Evolutionary conservation across 75 land plant genomes (phyloP).

Genomic region (Selaginella tamariscina): DNA sequence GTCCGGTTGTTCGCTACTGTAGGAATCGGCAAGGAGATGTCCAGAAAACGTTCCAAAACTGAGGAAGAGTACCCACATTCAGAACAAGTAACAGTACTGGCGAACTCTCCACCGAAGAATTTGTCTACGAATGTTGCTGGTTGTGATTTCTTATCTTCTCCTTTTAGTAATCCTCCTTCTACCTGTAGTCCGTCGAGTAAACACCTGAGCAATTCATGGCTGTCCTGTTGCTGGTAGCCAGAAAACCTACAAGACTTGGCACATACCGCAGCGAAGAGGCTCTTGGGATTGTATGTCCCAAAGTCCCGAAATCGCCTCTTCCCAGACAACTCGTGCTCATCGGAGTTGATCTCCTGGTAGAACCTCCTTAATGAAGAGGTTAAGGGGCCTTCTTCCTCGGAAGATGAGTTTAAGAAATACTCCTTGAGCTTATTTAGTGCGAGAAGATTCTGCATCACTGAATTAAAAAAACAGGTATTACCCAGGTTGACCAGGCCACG

Average conservation of each 20-base stretch:
- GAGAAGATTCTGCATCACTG: constrained; percentile 73
- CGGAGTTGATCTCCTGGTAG: constrained; percentile 30
- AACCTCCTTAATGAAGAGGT: constrained; percentile 54
- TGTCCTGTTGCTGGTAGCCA: constrained; percentile 92
- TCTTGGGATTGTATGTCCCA: constrained; percentile 36
- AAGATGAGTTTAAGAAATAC: constrained; percentile 27
- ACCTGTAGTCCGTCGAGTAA: constrained; percentile 60
- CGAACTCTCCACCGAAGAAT: constrained; percentile 74
- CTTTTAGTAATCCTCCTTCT: constrained; percentile 40
- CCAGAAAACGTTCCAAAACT: constrained; percentile 75
- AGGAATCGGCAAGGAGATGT: constrained; percentile 79
- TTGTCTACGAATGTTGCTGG: constrained; percentile 48
- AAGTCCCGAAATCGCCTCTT: constrained; percentile 17
- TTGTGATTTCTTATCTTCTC: constrained; percentile 14
- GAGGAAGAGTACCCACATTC: constrained; percentile 72
- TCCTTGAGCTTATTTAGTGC: constrained; percentile 48
- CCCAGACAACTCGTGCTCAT: not conserved
- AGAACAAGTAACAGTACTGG: constrained; percentile 64
- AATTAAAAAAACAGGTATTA: constrained; percentile 94
- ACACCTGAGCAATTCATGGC: constrained; percentile 79
- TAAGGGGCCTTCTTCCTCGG: constrained; percentile 38
- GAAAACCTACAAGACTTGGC: constrained; percentile 75
- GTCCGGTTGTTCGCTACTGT: not conserved
- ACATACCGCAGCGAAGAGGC: constrained; percentile 56
- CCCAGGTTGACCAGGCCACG: constrained; percentile 74